Evolutionary conservation across 2,329 filamentous ascomycete genomes (phyloP), one percentile per base, ranked within the genome.

Genomic region (Dothistroma septosporum): DNA sequence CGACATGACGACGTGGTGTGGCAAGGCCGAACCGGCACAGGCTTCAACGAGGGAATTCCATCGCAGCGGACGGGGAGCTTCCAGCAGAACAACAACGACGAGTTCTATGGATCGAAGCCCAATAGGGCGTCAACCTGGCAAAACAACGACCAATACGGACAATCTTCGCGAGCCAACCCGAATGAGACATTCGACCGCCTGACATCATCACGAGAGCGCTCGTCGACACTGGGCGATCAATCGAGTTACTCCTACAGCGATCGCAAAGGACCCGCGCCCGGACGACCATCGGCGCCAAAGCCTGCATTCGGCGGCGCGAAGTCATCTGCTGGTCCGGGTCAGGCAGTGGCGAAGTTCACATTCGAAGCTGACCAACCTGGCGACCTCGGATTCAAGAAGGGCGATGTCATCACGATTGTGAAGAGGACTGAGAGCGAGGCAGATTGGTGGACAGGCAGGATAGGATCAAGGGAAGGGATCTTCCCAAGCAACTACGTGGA

Each of bases 371-470:
- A 96, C 70, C 92, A 97, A 75, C 87, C 91, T 0, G 93, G 93
- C 4, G 93, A 99, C 74, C 75, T 97, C 59, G 91, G 88, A 0
- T 99, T 99, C 78, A 96, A 96, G 80, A 99, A 99, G 82, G 94
- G 94, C 21, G 94, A 99, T 32, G 77, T 97, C 59, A 97, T 99
- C 66, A 97, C 92, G 0, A 92, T 99, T 60, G 75, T 96, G 60
- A 97, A 99, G 80, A 89, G 90, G 76, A 97, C 93, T 5, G 91
- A 97, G 4, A 97, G 89, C 69, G 89, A 91, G 61, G 92, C 92
- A 60, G 93, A 97, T 75, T 97, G 93, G 93, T 97, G 93, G 94
- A 97, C 93, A 19, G 94, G 94, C 28, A 88, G 89, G 76, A 87
- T 97, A 71, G 92, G 92, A 32, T 84, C 86, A 66, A 84, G 87